Evolutionary conservation across 192 early-diverging fungal species (phyloP).

Genomic region (Backusella parvicylindrica): DNA sequence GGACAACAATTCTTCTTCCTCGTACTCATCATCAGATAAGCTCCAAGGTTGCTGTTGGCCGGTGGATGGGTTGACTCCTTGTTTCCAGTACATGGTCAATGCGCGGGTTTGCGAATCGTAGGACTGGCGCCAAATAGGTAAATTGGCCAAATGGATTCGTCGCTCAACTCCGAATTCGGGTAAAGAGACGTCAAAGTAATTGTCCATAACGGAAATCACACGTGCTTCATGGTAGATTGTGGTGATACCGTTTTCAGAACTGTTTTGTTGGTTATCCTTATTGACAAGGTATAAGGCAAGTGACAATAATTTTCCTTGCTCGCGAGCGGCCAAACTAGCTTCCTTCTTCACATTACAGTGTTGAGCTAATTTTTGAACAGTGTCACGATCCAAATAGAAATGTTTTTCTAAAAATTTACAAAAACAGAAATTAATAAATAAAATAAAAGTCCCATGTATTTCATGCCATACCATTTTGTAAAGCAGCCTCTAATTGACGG

Average conservation of each 20-base stretch:
- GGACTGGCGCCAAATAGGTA: conserved; percentile 37
- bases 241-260: conserved; percentile 17
- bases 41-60: conserved; percentile 26
- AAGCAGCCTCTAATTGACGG: conserved; percentile 72
- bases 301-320: conserved; percentile 64
- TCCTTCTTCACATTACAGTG: conserved; percentile 81
- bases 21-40: conserved; percentile 41
- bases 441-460: neutral
- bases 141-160: conserved; percentile 50
- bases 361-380: conserved; percentile 59
- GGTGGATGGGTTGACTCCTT: conserved; percentile 35
- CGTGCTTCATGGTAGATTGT: conserved; percentile 56
- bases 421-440: neutral
- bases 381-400: conserved; percentile 53
- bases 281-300: conserved; percentile 53
- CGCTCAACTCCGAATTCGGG: conserved; percentile 73
- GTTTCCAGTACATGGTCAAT: conserved; percentile 50
- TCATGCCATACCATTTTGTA: conserved; percentile 12
- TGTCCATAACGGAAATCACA: conserved; percentile 61
- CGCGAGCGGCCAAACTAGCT: conserved; percentile 66
- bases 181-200: conserved; percentile 72
- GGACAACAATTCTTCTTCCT: conserved; percentile 40
- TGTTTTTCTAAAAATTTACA: conserved; percentile 33
- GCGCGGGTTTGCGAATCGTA: conserved; percentile 23
- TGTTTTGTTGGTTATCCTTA: neutral